phyloP scores from a whole-genome alignment of 305 asterid species.

The Ajuga reptans region DNA sequence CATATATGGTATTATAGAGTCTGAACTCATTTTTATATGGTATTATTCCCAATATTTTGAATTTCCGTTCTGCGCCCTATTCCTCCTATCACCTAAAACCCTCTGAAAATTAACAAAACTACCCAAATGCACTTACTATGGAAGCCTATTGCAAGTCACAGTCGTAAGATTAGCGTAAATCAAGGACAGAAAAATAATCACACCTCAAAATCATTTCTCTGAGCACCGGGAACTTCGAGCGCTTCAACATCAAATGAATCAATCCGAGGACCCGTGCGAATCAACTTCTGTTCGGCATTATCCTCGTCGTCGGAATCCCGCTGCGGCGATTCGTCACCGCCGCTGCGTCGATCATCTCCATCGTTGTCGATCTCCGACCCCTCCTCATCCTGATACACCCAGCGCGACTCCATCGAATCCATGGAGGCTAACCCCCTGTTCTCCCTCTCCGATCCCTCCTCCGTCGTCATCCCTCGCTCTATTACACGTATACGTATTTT shows the following conservation, averaged over 20 bases:
- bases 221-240: constrained; percentile 89
- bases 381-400: constrained; percentile 84
- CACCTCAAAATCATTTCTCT: constrained; percentile 71
- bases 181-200: not conserved
- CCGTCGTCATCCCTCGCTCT: constrained; percentile 42
- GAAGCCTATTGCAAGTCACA: not conserved
- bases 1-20: not conserved
- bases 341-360: constrained; percentile 35
- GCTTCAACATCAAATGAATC: constrained; percentile 97
- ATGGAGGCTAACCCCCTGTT: constrained; percentile 56
- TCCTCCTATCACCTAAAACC: constrained; percentile 8
- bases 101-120: not conserved
- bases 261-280: constrained; percentile 86
- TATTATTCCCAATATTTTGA: not conserved
- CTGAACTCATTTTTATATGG: constrained; percentile 8
- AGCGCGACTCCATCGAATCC: constrained; percentile 89
- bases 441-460: constrained; percentile 77
- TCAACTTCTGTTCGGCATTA: constrained; percentile 67
- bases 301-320: constrained; percentile 78
- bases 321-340: constrained; percentile 43
- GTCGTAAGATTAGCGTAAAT: not conserved
- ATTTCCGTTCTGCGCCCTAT: not conserved
- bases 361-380: constrained; percentile 47
- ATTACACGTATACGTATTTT: not conserved
- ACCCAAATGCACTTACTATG: constrained; percentile 11